phyloP scores from a whole-genome alignment of 2,329 filamentous ascomycete genomes.

The Mycosphaerella sp. region DNA sequence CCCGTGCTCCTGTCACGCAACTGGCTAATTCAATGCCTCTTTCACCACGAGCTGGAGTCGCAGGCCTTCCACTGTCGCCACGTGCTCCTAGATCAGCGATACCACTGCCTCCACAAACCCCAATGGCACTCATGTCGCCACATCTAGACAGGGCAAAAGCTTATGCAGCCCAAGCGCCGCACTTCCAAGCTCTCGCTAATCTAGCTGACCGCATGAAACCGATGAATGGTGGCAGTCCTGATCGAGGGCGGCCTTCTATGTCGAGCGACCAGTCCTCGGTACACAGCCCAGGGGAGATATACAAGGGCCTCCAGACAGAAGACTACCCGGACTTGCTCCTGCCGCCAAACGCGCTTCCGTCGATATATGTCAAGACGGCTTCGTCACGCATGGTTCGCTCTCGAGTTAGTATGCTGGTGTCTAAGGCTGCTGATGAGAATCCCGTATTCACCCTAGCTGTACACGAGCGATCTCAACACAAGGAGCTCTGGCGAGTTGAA shows the following conservation, averaged over 20 bases:
- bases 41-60: constrained; percentile 52
- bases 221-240: constrained; percentile 19
- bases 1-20: constrained; percentile 50
- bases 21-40: constrained; percentile 57
- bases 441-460: constrained; percentile 89
- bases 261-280: constrained; percentile 23
- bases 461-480: constrained; percentile 65
- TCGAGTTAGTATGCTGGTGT: constrained; percentile 71
- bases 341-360: constrained; percentile 79
- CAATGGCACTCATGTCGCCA: constrained; percentile 55
- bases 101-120: constrained; percentile 63
- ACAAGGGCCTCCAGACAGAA: constrained; percentile 71
- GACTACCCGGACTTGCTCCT: constrained; percentile 81
- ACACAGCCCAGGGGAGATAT: constrained; percentile 49
- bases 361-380: constrained; percentile 77
- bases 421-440: constrained; percentile 79
- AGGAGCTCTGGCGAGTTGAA: constrained; percentile 88
- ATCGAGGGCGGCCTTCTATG: constrained; percentile 24
- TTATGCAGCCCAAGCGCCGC: constrained; percentile 28
- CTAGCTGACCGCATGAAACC: constrained; percentile 23
- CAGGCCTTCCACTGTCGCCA: constrained; percentile 58
- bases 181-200: constrained; percentile 14
- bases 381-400: constrained; percentile 95
- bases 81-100: constrained; percentile 67
- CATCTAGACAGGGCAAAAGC: constrained; percentile 37